phyloP scores from a whole-genome alignment of 148 eudicot genomes.

The Dianthus caryophyllus region DNA sequence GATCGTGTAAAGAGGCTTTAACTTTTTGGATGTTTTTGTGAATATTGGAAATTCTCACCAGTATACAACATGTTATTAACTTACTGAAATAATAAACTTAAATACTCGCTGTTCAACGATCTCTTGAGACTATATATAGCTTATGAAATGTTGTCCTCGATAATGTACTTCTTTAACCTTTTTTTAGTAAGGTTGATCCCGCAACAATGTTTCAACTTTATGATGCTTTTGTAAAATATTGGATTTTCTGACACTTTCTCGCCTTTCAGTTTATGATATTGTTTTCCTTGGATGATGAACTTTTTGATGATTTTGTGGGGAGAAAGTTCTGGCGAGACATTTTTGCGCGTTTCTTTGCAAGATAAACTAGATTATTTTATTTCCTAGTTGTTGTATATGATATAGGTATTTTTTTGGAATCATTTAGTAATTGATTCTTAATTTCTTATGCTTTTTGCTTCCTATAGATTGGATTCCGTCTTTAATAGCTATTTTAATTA shows the following conservation, averaged over 20 bases:
- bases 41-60: not conserved
- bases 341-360: not conserved
- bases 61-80: no score
- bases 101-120: no score
- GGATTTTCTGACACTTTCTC: not conserved
- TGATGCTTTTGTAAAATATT: not conserved
- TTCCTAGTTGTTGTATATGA: not conserved
- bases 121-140: no score
- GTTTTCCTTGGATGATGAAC: not conserved
- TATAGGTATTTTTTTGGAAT: not conserved
- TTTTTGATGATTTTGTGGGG: not conserved
- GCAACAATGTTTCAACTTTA: slow-evolving; percentile 59
- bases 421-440: slow-evolving; percentile 1
- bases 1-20: slow-evolving; percentile 90
- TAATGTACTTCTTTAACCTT: no score
- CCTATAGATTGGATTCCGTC: not conserved
- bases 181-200: slow-evolving; percentile 66
- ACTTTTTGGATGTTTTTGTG: not conserved
- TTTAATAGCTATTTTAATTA: not conserved
- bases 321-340: not conserved
- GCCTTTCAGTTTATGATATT: not conserved
- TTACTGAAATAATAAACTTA: no score
- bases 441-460: not conserved
- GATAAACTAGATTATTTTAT: not conserved
- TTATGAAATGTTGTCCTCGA: no score